These are phyloP conservation scores for Termitomyces sp. DNA, from an alignment of 768 basidiomycete species.

Conservation along the genomic window DNA sequence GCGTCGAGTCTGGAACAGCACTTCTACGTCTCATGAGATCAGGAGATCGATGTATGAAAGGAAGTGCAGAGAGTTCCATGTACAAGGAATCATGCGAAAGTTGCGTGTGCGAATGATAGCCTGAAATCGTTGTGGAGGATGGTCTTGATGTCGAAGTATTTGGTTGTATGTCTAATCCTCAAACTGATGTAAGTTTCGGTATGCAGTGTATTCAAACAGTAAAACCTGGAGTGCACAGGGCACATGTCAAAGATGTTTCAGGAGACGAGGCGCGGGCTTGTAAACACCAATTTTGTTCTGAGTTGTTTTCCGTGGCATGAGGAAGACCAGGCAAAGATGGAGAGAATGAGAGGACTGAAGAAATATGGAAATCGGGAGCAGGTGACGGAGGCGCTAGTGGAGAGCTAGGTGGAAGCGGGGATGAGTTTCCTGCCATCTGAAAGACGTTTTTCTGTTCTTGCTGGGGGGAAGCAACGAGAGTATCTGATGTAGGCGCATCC, in stretches of 20 bases:
- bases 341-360: not conserved
- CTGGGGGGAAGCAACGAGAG: constrained; percentile 3
- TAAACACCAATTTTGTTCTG: not conserved
- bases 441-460: not conserved
- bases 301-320: not conserved
- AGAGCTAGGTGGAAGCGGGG: constrained; percentile 11
- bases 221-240: constrained; percentile 9
- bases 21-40: constrained; percentile 5
- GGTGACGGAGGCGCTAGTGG: not conserved
- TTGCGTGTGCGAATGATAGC: not conserved
- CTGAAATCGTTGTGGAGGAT: not conserved
- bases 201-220: not conserved
- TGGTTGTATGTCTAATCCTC: not conserved
- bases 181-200: not conserved
- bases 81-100: not conserved
- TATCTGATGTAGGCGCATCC: constrained; percentile 7
- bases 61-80: constrained; percentile 11
- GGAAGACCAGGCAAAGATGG: not conserved
- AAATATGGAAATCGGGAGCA: not conserved
- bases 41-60: constrained; percentile 9
- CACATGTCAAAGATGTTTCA: constrained; percentile 3
- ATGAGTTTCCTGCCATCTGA: not conserved
- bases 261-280: not conserved
- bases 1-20: constrained; percentile 7
- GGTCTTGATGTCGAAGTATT: not conserved